Percentiles rank a stretch among this genome's conserved stretches.
phyloP scores from a whole-genome alignment of 2,329 filamentous ascomycete genomes.

The Talaromyces sp. region DNA sequence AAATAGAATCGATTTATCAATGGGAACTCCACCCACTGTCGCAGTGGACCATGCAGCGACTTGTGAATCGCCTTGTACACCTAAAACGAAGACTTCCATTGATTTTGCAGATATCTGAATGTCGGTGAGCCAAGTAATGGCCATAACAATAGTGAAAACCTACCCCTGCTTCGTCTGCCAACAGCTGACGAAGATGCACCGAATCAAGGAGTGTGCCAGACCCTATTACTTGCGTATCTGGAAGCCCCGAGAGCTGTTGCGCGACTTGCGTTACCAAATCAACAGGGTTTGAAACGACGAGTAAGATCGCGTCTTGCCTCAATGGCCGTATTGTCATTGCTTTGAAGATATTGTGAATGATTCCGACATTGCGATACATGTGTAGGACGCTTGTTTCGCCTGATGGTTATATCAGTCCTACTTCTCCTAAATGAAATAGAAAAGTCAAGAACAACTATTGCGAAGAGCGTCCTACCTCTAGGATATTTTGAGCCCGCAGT shows the following conservation, averaged over 20 bases:
- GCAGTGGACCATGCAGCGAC: constrained; percentile 44
- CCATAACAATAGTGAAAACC: neutral
- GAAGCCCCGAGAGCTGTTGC: constrained; percentile 43
- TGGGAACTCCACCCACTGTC: constrained; percentile 37
- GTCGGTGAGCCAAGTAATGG: no score
- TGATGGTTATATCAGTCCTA: neutral
- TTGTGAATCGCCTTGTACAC: constrained; percentile 46
- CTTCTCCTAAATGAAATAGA: no score
- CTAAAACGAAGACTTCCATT: constrained; percentile 41
- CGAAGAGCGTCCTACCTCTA: no score
- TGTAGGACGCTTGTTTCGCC: constrained; percentile 43
- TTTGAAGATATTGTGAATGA: constrained; percentile 35
- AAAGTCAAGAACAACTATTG: no score
- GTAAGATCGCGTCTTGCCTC: constrained; percentile 41
- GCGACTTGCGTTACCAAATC: constrained; percentile 50
- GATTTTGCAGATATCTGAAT: constrained; percentile 24
- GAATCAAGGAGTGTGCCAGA: constrained; percentile 51
- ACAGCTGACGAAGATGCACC: constrained; percentile 37
- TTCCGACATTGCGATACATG: constrained; percentile 43
- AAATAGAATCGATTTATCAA: constrained; percentile 28
- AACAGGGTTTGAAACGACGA: constrained; percentile 51
- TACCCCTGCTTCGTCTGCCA: constrained; percentile 13
- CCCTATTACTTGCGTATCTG: constrained; percentile 45
- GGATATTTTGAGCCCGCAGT: constrained; percentile 50
- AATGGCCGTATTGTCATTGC: constrained; percentile 49